A percentile compares a stretch with the other conserved stretches of the same genome.
These are phyloP conservation scores for Trichothecium sympodiale DNA, from an alignment of 2,329 filamentous ascomycete species.

Conservation along the genomic window DNA sequence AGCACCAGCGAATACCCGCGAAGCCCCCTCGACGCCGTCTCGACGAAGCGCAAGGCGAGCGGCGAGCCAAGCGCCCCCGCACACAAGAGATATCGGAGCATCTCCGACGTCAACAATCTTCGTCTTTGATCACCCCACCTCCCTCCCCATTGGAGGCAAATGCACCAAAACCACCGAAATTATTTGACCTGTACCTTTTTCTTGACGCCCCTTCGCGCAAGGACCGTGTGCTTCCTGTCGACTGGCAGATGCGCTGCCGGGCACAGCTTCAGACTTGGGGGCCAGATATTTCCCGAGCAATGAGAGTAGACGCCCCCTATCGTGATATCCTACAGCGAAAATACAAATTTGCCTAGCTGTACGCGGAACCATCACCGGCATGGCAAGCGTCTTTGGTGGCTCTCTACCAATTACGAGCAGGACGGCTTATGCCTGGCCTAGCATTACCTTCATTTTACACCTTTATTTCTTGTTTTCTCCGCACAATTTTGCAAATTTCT, in stretches of 20 bases:
- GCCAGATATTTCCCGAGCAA: too few relatives aligned
- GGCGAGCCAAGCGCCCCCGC: conserved; percentile 24
- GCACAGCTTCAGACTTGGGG: not conserved
- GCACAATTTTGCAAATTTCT: too few relatives aligned
- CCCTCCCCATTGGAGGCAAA: not conserved
- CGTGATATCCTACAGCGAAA: too few relatives aligned
- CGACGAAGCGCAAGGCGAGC: conserved; percentile 45
- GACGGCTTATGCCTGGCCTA: too few relatives aligned
- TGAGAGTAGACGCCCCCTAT: too few relatives aligned
- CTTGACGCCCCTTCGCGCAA: not conserved
- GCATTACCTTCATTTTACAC: too few relatives aligned
- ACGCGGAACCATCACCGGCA: too few relatives aligned
- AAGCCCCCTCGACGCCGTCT: conserved; percentile 36
- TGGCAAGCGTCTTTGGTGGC: too few relatives aligned
- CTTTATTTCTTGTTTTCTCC: too few relatives aligned
- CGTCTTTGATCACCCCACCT: conserved; percentile 23
- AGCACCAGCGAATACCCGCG: conserved; percentile 30
- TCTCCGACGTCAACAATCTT: conserved; percentile 42
- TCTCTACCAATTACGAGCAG: too few relatives aligned
- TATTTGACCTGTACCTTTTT: not conserved
- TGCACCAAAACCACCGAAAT: not conserved
- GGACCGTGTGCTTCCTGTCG: conserved; percentile 1
- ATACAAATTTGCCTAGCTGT: too few relatives aligned
- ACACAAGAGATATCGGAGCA: conserved; percentile 49
- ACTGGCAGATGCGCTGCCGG: conserved; percentile 6